Percentiles rank a stretch among this genome's conserved stretches.
Conservation (phyloP, 495 filamentous ascomycete genomes). For the Penicillium lividum region DNA sequence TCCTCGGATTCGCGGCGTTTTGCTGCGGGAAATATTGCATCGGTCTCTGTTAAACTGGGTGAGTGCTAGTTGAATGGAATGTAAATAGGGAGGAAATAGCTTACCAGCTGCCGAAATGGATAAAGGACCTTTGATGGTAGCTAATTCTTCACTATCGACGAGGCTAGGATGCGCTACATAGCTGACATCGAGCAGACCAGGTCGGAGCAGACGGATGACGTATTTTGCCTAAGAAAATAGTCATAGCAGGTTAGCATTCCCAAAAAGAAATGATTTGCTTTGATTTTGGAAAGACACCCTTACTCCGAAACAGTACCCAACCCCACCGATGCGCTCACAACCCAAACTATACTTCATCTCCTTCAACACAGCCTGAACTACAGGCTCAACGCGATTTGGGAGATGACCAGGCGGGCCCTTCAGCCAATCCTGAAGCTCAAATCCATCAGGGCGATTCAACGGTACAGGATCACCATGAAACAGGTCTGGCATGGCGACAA, state of each 20-base stretch:
- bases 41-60: slow-evolving; percentile 42
- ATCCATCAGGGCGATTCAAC: slow-evolving; percentile 28
- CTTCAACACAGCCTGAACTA: slow-evolving; percentile 45
- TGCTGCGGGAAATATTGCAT: not conserved
- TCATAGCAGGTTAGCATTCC: too few relatives aligned
- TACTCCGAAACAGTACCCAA: slow-evolving; percentile 70
- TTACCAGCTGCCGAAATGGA: slow-evolving; percentile 50
- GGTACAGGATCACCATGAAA: slow-evolving; percentile 38
- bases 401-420: slow-evolving; percentile 48
- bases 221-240: not conserved
- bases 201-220: not conserved
- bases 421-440: slow-evolving; percentile 35
- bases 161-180: not conserved
- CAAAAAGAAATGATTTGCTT: too few relatives aligned
- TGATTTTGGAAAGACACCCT: slow-evolving; percentile 25
- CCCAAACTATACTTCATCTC: slow-evolving; percentile 22
- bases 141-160: not conserved
- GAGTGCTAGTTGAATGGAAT: too few relatives aligned
- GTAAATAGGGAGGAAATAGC: too few relatives aligned
- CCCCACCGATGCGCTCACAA: slow-evolving; percentile 31
- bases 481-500: slow-evolving; percentile 64
- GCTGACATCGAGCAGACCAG: not conserved
- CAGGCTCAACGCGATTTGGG: slow-evolving; percentile 57
- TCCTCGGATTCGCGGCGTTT: slow-evolving; percentile 38
- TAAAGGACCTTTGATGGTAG: slow-evolving; percentile 40